phyloP scores from a whole-genome alignment of 73 alveolate species.

The Blepharisma stoltei region DNA sequence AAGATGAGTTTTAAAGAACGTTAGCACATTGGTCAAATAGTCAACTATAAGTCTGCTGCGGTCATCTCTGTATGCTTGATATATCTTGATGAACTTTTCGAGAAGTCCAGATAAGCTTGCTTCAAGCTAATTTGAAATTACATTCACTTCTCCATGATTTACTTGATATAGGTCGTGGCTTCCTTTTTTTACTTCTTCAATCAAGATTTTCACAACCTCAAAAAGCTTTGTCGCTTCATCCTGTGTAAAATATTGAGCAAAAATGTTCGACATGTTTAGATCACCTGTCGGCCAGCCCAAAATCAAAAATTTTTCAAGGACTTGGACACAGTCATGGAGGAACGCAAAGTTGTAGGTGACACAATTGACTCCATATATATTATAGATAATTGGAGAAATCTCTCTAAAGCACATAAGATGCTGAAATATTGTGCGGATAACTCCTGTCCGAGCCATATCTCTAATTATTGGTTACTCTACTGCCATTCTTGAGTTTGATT shows the following conservation, averaged over 20 bases:
- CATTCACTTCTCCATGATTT: not conserved
- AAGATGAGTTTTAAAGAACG: not conserved
- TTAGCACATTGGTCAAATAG: not conserved
- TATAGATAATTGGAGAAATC: not conserved
- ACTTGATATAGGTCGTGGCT: not conserved
- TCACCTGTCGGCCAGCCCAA: not conserved
- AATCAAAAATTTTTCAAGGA: not conserved
- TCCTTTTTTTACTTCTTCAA: slow-evolving; percentile 5
- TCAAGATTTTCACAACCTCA: not conserved
- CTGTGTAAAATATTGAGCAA: not conserved
- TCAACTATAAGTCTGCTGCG: not conserved
- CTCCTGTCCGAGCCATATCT: slow-evolving; percentile 17
- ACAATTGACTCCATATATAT: not conserved
- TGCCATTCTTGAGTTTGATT: not conserved
- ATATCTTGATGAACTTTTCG: not conserved
- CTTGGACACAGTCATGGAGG: slow-evolving; percentile 14
- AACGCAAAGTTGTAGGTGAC: not conserved
- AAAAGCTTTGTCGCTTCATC: slow-evolving; percentile 1
- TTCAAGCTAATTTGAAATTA: not conserved
- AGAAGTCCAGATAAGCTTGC: not conserved
- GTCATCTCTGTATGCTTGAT: not conserved
- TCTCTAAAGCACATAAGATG: not conserved
- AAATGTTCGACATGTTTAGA: not conserved
- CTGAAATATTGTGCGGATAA: not conserved
- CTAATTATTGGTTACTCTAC: slow-evolving; percentile 9